Evolutionary conservation across 75 land plant genomes (phyloP).

Genomic region (Selaginella tamariscina): DNA sequence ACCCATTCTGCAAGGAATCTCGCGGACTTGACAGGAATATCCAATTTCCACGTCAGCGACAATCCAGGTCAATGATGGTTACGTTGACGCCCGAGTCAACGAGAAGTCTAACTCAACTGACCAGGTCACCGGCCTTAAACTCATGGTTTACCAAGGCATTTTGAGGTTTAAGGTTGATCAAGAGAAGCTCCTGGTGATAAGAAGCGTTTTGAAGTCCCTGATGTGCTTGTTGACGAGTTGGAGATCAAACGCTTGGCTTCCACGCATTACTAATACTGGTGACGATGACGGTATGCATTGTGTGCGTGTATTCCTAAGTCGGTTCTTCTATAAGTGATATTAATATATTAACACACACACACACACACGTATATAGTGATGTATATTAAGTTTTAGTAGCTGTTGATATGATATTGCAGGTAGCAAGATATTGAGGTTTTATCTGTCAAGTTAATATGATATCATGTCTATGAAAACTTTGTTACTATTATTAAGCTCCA

Average conservation of each 20-base stretch:
- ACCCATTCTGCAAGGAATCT: constrained; percentile 82
- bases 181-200: constrained; percentile 24
- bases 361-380: no score
- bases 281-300: no score
- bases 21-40: constrained; percentile 37
- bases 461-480: no score
- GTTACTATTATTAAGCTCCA: no score
- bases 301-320: no score
- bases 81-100: constrained; percentile 41
- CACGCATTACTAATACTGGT: constrained; percentile 19
- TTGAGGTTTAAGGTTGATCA: constrained; percentile 70
- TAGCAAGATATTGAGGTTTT: no score
- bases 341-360: no score
- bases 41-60: constrained; percentile 30
- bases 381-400: no score
- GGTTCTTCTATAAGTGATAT: no score
- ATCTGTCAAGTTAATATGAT: no score
- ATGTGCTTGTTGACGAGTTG: constrained; percentile 50
- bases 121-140: constrained; percentile 27
- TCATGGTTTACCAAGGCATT: constrained; percentile 56
- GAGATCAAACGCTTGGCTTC: constrained; percentile 45
- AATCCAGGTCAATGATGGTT: constrained; percentile 51
- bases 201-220: constrained; percentile 73
- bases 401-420: no score
- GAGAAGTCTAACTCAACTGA: background rate